Evolutionary conservation across 257 asterid species (phyloP), one percentile per base, ranked within the genome.

Genomic region (Schizonepeta tenuifolia): DNA sequence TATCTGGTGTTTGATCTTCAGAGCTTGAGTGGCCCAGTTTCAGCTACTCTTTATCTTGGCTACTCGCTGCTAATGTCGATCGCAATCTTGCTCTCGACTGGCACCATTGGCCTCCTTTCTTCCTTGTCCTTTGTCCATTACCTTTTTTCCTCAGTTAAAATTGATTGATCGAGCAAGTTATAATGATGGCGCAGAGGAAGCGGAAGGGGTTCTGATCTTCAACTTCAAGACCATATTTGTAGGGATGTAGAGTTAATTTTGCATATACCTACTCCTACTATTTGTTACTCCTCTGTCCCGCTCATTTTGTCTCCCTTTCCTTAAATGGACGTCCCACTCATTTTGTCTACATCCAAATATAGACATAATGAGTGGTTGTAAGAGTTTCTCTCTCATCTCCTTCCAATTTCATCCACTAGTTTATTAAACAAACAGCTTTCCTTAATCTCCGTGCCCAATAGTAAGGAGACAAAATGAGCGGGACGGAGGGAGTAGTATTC

Each of bases 21-120:
- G 89, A 91, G 96, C 67, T 79, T 91, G 82, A 91, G 92, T 14
- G 97, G 97, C 1, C 88, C 96, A 0, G 88, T 88, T 6, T 90
- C 97, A 0, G 97, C 97, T 56, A 70, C 69, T 4, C 90, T 90
- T 24, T 90, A 86, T 70, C 82, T 91, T 28, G 97, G 96, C 38
- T 88, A 91, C 83, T 89, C 97, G 1, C 80, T 89, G 69, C 51
- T 91, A 26, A 87, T 89, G 83, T 92, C 94, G 0, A 22, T 87
- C 7, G 94, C 96, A 0, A 82, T 91, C 74, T 81, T 91, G 92
- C 86, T 91, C 21, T 80, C 90, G 9, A 87, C 96, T 0, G 97
- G 96, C 53, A 79, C 97, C 6, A 83, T 91, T 24, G 96, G 97
- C 13, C 84, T 91, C 74, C 86, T 91, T 28, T 57, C 90, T 2